A percentile compares a stretch with the other conserved stretches of the same genome.
phyloP scores from a whole-genome alignment of 768 basidiomycete species.

The Tylopilus felleus region DNA sequence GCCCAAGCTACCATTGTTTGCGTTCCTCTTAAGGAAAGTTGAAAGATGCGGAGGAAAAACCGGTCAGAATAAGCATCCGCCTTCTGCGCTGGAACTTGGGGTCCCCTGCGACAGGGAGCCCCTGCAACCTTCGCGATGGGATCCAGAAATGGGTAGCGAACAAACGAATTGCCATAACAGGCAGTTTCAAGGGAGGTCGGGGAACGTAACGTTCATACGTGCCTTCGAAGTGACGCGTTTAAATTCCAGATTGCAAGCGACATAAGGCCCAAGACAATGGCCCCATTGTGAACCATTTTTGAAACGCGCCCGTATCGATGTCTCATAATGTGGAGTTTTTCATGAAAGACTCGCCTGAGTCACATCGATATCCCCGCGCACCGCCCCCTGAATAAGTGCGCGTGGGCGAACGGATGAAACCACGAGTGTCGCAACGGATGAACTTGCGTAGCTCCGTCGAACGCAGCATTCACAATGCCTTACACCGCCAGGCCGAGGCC shows the following conservation, averaged over 20 bases:
- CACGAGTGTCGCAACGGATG: conserved; percentile 20
- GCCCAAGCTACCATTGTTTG: conserved; percentile 30
- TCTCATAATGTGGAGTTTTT: conserved; percentile 20
- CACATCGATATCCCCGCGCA: conserved; percentile 12
- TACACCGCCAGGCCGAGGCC: conserved; percentile 9
- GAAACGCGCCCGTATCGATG: conserved; percentile 11
- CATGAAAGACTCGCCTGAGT: conserved; percentile 16
- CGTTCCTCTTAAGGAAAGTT: conserved; percentile 31
- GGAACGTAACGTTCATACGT: conserved; percentile 30
- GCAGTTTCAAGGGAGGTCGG: conserved; percentile 36
- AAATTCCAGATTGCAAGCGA: conserved; percentile 30
- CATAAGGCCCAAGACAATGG: conserved; percentile 19
- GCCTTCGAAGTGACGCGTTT: conserved; percentile 30
- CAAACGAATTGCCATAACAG: conserved; percentile 36
- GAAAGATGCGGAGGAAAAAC: conserved; percentile 29
- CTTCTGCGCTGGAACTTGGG: conserved; percentile 36
- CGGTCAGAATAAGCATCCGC: conserved; percentile 28
- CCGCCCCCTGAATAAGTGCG: conserved; percentile 12
- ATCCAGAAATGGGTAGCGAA: conserved; percentile 33
- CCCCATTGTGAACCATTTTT: conserved; percentile 16
- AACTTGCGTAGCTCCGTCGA: conserved; percentile 14
- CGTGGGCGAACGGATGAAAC: conserved; percentile 17
- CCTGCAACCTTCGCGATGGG: conserved; percentile 25
- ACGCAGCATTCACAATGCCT: conserved; percentile 8
- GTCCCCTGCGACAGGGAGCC: conserved; percentile 26